Percentiles rank a stretch among this genome's conserved stretches.
Evolutionary conservation across 2,329 filamentous ascomycete genomes (phyloP).

Genomic region (Alternaria arbusti): DNA sequence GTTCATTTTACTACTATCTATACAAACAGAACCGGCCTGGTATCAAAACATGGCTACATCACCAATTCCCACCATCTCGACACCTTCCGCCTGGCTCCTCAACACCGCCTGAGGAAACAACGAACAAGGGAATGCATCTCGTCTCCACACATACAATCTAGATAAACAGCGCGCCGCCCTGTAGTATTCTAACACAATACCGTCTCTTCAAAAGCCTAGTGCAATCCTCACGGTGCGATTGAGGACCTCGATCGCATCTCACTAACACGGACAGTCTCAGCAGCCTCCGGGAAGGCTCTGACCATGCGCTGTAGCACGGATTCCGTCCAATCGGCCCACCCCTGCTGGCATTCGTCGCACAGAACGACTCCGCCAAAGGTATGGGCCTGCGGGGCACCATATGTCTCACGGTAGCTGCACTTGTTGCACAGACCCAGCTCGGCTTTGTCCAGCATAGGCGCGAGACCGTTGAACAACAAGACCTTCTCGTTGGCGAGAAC

Average conservation of each 20-base stretch:
- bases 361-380: not conserved
- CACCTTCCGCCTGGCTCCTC: no score
- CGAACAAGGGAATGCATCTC: no score
- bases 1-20: not conserved
- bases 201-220: not conserved
- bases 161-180: no score
- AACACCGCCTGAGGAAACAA: no score
- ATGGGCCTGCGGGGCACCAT: not conserved
- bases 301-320: conserved; percentile 3
- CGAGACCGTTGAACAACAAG: not conserved
- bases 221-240: not conserved
- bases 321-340: not conserved
- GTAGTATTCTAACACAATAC: not conserved
- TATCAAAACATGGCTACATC: not conserved
- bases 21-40: not conserved
- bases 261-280: not conserved
- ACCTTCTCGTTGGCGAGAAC: not conserved
- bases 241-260: not conserved
- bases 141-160: no score
- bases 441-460: not conserved
- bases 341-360: not conserved
- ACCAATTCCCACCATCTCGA: not conserved
- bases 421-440: not conserved
- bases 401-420: not conserved
- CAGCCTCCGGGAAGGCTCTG: not conserved